Evolutionary conservation across 371 early-diverging fungal species (phyloP).

Genomic region (Rhizopus delemar): DNA sequence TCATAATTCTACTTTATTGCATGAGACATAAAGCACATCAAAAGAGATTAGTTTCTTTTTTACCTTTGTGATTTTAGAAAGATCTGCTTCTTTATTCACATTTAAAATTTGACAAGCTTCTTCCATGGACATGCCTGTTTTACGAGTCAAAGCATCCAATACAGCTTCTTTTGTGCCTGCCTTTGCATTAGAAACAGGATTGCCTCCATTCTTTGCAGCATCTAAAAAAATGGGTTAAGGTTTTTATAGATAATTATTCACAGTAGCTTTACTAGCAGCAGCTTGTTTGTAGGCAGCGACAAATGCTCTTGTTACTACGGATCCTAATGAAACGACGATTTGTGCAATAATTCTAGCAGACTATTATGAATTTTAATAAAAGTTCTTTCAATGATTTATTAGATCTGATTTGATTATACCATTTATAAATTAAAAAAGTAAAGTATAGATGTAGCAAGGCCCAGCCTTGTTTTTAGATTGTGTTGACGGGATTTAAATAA

Average conservation of each 20-base stretch:
- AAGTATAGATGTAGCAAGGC: not conserved
- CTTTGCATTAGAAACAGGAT: slow-evolving; percentile 42
- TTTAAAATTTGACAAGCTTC: slow-evolving; percentile 94
- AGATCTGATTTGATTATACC: not conserved
- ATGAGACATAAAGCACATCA: not conserved
- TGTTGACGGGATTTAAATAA: not conserved
- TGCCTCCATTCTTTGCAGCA: slow-evolving; percentile 67
- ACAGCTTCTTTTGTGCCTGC: slow-evolving; percentile 54
- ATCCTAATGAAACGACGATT: slow-evolving; percentile 81
- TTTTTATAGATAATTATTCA: not conserved
- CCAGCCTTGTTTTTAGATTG: slow-evolving; percentile 1
- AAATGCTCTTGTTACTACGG: slow-evolving; percentile 90
- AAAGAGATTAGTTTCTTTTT: slow-evolving; percentile 1
- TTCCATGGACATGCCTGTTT: slow-evolving; percentile 86
- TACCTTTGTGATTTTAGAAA: slow-evolving; percentile 77
- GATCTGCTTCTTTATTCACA: slow-evolving; percentile 69
- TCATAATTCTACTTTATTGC: slow-evolving; percentile 71
- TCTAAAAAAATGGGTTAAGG: slow-evolving; percentile 17
- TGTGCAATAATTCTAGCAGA: slow-evolving; percentile 81
- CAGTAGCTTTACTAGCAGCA: slow-evolving; percentile 73
- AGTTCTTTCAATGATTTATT: not conserved
- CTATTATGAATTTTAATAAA: slow-evolving; percentile 25
- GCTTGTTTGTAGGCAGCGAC: slow-evolving; percentile 95
- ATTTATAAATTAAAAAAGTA: not conserved
- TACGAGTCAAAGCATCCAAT: slow-evolving; percentile 78